phyloP scores from a whole-genome alignment of 306 rosid genomes.

The Ceratonia siliqua region DNA sequence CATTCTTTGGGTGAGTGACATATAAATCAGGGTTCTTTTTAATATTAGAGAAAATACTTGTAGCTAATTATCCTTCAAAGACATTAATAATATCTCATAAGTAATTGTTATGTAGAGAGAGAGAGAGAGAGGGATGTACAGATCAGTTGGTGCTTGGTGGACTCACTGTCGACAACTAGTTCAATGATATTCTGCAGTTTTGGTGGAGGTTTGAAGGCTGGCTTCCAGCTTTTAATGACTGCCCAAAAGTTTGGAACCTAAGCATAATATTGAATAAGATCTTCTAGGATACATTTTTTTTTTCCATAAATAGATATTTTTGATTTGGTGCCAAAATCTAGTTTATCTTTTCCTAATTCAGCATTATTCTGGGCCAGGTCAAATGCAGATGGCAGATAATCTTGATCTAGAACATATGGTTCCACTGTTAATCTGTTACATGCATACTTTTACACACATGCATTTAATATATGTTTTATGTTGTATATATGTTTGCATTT shows the following conservation, averaged over 20 bases:
- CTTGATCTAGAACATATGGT: conserved; percentile 31
- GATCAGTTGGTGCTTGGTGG: not conserved
- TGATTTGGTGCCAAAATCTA: conserved; percentile 26
- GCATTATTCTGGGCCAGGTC: not conserved
- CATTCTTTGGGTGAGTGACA: conserved; percentile 9
- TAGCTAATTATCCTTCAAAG: not conserved
- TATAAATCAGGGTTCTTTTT: not conserved
- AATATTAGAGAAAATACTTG: not conserved
- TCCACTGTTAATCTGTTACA: not conserved
- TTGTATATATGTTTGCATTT: not conserved
- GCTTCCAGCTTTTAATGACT: conserved; percentile 26
- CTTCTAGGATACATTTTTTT: conserved; percentile 27
- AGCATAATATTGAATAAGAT: conserved; percentile 33
- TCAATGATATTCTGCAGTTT: not conserved
- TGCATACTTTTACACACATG: not conserved
- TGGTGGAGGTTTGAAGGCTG: conserved; percentile 13
- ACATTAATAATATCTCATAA: too few relatives aligned
- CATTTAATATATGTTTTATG: not conserved
- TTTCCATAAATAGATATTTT: conserved; percentile 15
- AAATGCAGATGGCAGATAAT: conserved; percentile 22
- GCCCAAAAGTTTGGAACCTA: conserved; percentile 15
- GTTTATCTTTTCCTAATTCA: conserved; percentile 17
- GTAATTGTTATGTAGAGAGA: not conserved
- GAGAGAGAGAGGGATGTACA: not conserved
- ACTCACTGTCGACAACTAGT: conserved; percentile 7